phyloP scores from a whole-genome alignment of 108 stramenopile species.

The Pseudonitzschia pungens region DNA sequence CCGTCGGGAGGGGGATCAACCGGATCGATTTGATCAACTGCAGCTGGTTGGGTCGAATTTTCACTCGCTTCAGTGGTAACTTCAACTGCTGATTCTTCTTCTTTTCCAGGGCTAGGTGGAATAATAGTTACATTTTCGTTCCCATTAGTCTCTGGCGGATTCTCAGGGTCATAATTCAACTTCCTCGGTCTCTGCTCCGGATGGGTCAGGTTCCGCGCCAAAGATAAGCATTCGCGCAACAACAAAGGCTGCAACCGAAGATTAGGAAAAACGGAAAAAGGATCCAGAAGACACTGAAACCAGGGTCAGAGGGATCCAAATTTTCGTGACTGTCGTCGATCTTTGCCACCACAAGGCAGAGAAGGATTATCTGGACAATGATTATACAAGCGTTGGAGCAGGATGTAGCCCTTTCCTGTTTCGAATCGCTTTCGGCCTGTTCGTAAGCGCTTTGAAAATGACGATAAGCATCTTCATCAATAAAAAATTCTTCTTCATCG shows the following conservation, averaged over 20 bases:
- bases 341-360: conserved; percentile 69
- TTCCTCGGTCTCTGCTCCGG: conserved; percentile 12
- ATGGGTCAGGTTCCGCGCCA: conserved; percentile 46
- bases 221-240: conserved; percentile 75
- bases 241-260: conserved; percentile 56
- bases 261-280: conserved; percentile 71
- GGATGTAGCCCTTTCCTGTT: conserved; percentile 62
- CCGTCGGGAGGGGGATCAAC: conserved; percentile 21
- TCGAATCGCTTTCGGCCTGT: conserved; percentile 60
- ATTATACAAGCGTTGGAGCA: conserved; percentile 43
- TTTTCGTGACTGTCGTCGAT: conserved; percentile 53
- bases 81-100: not conserved
- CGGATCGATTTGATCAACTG: conserved; percentile 9
- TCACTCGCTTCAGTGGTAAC: not conserved
- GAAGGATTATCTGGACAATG: conserved; percentile 54
- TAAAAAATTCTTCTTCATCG: conserved; percentile 40
- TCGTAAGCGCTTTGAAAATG: conserved; percentile 67
- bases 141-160: not conserved
- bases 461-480: conserved; percentile 72
- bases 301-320: conserved; percentile 42
- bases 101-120: not conserved
- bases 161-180: conserved; percentile 13
- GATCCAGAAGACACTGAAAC: conserved; percentile 78
- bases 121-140: not conserved
- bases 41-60: not conserved